Evolutionary conservation across 306 rosid species (phyloP).

Genomic region (Cucurbita argyrosperma): DNA sequence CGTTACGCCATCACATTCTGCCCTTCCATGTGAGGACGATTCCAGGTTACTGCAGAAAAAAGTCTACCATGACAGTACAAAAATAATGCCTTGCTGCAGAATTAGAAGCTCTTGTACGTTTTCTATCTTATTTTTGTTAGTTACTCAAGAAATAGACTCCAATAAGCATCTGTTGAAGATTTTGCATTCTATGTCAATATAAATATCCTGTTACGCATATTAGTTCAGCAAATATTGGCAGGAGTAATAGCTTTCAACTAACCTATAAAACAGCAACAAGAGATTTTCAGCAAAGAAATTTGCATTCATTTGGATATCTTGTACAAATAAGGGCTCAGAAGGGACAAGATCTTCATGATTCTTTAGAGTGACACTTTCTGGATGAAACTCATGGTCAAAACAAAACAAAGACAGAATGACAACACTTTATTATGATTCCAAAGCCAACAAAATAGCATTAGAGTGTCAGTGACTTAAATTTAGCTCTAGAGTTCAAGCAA

Average conservation of each 20-base stretch:
- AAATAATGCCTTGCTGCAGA: not conserved
- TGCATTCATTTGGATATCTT: not conserved
- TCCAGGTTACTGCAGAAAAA: not conserved
- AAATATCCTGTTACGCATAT: not conserved
- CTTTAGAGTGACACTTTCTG: not conserved
- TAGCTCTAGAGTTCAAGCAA: not conserved
- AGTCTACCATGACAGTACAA: not conserved
- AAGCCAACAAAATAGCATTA: not conserved
- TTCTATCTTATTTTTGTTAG: not conserved
- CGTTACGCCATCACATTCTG: conserved; percentile 86
- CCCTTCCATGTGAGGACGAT: conserved; percentile 27
- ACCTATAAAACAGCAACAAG: not conserved
- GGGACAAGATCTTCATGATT: not conserved
- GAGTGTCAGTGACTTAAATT: not conserved
- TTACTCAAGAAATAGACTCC: not conserved
- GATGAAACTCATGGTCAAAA: not conserved
- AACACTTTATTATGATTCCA: not conserved
- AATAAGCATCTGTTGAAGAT: not conserved
- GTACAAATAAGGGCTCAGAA: not conserved
- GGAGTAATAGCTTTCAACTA: not conserved
- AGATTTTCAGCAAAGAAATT: not conserved
- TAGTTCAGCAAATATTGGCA: not conserved
- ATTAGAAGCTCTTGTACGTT: not conserved
- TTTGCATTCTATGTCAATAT: not conserved
- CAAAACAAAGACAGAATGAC: not conserved